phyloP scores from a whole-genome alignment of 257 asterid species.

The Nicotiana otophora region DNA sequence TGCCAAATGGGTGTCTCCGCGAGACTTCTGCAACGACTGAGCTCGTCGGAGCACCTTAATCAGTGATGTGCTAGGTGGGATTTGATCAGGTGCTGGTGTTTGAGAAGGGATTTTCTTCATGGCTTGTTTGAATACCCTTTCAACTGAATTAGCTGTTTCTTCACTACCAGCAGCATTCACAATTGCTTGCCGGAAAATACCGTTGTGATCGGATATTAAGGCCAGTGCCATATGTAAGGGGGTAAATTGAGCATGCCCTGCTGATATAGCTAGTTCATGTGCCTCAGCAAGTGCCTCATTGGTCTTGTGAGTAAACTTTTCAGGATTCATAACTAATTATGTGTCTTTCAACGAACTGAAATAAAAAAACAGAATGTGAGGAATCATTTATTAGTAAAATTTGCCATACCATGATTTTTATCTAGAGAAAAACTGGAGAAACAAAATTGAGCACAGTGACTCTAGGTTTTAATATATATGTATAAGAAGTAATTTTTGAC shows the following conservation, averaged over 20 bases:
- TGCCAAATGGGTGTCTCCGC: slow-evolving; percentile 54
- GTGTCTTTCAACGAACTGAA: not conserved
- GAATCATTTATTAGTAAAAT: not conserved
- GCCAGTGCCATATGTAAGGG: slow-evolving; percentile 58
- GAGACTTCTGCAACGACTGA: slow-evolving; percentile 49
- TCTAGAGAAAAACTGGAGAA: not conserved
- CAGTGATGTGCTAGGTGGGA: slow-evolving; percentile 57
- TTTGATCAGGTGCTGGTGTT: slow-evolving; percentile 50
- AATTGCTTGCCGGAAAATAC: slow-evolving; percentile 58
- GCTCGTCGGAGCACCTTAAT: slow-evolving; percentile 59
- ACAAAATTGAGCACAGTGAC: too few relatives aligned
- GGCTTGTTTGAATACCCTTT: slow-evolving; percentile 46
- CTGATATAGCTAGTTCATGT: slow-evolving; percentile 50
- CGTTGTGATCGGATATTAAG: slow-evolving; percentile 40
- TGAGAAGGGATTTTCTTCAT: slow-evolving; percentile 56
- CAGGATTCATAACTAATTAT: slow-evolving; percentile 53
- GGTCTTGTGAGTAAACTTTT: slow-evolving; percentile 67
- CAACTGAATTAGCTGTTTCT: slow-evolving; percentile 41
- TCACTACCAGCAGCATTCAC: slow-evolving; percentile 46
- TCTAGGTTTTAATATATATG: too few relatives aligned
- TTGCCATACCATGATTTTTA: not conserved
- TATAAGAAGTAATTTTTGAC: too few relatives aligned
- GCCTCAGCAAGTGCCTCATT: slow-evolving; percentile 60
- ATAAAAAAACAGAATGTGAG: not conserved
- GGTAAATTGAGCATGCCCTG: slow-evolving; percentile 68